phyloP scores from a whole-genome alignment of 768 basidiomycete species.

The Roridomyces roridus region DNA sequence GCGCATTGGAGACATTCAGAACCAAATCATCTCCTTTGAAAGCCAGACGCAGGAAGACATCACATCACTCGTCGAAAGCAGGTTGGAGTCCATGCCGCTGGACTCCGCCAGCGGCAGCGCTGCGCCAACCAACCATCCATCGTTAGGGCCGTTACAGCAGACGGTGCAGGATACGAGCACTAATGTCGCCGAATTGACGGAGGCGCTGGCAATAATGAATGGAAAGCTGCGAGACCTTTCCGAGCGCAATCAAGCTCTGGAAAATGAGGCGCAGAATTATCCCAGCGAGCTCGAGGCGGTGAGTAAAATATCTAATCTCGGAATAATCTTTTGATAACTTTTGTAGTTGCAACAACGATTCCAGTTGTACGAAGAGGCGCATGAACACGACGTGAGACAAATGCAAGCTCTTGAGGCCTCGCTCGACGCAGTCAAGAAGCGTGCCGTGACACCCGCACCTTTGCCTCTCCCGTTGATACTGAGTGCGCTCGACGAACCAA shows the following conservation, averaged over 20 bases:
- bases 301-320: too few relatives aligned
- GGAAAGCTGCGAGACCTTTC: not conserved
- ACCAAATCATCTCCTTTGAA: not conserved
- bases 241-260: not conserved
- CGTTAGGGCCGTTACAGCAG: not conserved
- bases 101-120: not conserved
- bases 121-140: not conserved
- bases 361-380: conserved; percentile 18
- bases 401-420: conserved; percentile 34
- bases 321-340: not conserved
- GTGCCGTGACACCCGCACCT: conserved; percentile 3
- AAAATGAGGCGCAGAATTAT: not conserved
- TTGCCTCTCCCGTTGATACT: conserved; percentile 19
- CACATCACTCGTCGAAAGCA: conserved; percentile 2
- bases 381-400: conserved; percentile 23
- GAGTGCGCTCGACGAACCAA: conserved; percentile 16
- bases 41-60: not conserved
- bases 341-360: conserved; percentile 30
- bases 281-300: conserved; percentile 8
- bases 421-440: conserved; percentile 10
- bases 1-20: conserved; percentile 2
- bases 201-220: not conserved
- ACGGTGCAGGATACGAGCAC: not conserved
- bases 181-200: not conserved
- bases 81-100: not conserved